Evolutionary conservation across 2,329 filamentous ascomycete species (phyloP).

Genomic region (Apiospora hydei): DNA sequence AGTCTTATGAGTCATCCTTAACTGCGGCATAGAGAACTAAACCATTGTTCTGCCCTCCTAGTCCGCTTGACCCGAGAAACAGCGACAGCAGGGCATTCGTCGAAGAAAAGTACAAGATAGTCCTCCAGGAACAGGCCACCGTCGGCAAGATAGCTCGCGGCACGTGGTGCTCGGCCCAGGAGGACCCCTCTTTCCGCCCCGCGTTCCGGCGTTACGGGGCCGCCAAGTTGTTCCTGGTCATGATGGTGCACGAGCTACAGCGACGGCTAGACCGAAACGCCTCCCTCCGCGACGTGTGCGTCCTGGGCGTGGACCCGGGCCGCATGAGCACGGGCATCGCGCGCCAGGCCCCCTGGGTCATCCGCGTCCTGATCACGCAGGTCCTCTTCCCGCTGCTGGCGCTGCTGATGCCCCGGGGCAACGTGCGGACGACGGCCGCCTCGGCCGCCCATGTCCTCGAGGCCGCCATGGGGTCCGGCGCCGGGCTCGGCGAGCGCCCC

Average conservation of each 20-base stretch:
- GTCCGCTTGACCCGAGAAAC: background rate
- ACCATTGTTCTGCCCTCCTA: background rate
- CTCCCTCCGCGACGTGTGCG: background rate
- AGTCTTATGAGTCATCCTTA: background rate
- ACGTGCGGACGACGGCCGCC: background rate
- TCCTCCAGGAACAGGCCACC: background rate
- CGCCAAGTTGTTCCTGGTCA: background rate
- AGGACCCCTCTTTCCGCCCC: too few relatives aligned
- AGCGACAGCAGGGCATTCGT: background rate
- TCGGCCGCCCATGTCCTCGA: background rate
- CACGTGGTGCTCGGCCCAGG: background rate
- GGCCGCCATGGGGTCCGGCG: background rate
- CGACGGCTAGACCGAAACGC: background rate
- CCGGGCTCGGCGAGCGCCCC: background rate
- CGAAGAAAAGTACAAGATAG: background rate
- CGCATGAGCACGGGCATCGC: background rate
- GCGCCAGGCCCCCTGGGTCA: background rate
- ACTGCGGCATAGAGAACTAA: background rate
- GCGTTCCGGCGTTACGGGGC: background rate
- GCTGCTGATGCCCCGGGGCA: background rate
- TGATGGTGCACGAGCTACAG: background rate
- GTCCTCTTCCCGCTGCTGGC: background rate
- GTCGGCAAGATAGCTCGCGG: background rate
- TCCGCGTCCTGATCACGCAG: background rate
- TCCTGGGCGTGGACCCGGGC: background rate